Evolutionary conservation across 257 asterid genomes (phyloP), one percentile per base, ranked within the genome.

Genomic region (Nicotiana obtusifolia): DNA sequence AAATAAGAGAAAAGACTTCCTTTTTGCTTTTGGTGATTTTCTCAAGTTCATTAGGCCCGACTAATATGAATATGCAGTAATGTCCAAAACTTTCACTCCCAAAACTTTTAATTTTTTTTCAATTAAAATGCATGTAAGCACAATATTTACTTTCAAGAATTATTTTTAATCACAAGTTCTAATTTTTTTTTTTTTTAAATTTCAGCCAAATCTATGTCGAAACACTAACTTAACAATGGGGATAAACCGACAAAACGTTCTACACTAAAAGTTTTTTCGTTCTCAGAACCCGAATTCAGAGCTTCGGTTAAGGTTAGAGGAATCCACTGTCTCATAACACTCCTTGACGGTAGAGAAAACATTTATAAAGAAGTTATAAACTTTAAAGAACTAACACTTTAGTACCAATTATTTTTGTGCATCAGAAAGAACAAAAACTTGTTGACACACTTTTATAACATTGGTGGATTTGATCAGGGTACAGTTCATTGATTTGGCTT

Each of bases 361-460:
- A n/a, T 15, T 41, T 68, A 1, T 41, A n/a, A 68, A n/a, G 3
- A 1, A 37, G 5, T 69, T 11, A 41, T 71, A 13, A 41, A 20
- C 13, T n/a, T 68, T 37, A n/a, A n/a, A 37, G 30, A 67, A 10
- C 10, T 4, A 10, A 13, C 20, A 71, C 2, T 44, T 14, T 71
- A 13, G 37, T 0, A 71, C 24, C 67, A 82, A 62, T 76, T 76
- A 76, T 35, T 64, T 76, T 54, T 82, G 59, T 20, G 67, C 68
- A 47, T 28, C 20, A 77, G 22, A 57, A 41, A n/a, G 14, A 19
- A 22, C 9, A 10, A 24, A 19, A 44, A 41, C 17, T 52, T 52
- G 56, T 52, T 41, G 11, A 41, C 1, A 44, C 52, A 52, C 56
- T 5, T 30, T 22, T 13, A 44, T 71, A 22, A 41, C 7, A 20